phyloP scores from a whole-genome alignment of 805 yeast genomes.

The Maudiozyma saulgeensis region DNA sequence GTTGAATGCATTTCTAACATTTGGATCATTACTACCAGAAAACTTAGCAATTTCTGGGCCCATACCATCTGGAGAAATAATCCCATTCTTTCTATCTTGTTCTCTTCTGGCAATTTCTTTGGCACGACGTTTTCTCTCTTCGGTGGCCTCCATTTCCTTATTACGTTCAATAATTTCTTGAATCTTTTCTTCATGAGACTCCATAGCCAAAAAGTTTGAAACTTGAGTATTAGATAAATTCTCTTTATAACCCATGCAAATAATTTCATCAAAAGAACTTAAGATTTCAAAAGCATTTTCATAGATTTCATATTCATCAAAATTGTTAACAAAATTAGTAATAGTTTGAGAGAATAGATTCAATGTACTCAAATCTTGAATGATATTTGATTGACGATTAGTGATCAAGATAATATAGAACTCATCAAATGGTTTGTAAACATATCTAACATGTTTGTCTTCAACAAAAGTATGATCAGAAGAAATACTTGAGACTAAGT shows the following conservation, averaged over 20 bases:
- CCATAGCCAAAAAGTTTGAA: slow-evolving; percentile 88
- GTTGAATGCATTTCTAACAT: slow-evolving; percentile 31
- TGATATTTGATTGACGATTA: slow-evolving; percentile 79
- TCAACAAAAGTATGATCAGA: slow-evolving; percentile 91
- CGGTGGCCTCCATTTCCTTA: slow-evolving; percentile 93
- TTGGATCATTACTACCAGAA: slow-evolving; percentile 25
- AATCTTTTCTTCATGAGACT: slow-evolving; percentile 95
- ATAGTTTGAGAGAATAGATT: slow-evolving; percentile 77
- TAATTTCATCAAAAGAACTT: slow-evolving; percentile 89
- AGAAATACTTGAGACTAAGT: slow-evolving; percentile 55
- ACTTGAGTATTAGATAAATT: slow-evolving; percentile 75
- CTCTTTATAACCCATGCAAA: slow-evolving; percentile 83
- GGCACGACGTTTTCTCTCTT: slow-evolving; percentile 92
- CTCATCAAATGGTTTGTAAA: slow-evolving; percentile 93
- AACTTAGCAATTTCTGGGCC: slow-evolving; percentile 9
- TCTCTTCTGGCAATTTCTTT: slow-evolving; percentile 79
- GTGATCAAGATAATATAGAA: slow-evolving; percentile 85
- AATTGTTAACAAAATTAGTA: slow-evolving; percentile 56
- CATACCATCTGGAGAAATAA: slow-evolving; percentile 25
- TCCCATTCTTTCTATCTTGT: slow-evolving; percentile 31
- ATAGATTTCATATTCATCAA: slow-evolving; percentile 76
- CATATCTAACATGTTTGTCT: slow-evolving; percentile 83
- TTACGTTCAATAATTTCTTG: slow-evolving; percentile 96
- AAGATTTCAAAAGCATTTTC: slow-evolving; percentile 81
- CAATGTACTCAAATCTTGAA: slow-evolving; percentile 90